Conservation (phyloP, 2,329 filamentous ascomycete species). For the Colletotrichum tamarilloi region DNA sequence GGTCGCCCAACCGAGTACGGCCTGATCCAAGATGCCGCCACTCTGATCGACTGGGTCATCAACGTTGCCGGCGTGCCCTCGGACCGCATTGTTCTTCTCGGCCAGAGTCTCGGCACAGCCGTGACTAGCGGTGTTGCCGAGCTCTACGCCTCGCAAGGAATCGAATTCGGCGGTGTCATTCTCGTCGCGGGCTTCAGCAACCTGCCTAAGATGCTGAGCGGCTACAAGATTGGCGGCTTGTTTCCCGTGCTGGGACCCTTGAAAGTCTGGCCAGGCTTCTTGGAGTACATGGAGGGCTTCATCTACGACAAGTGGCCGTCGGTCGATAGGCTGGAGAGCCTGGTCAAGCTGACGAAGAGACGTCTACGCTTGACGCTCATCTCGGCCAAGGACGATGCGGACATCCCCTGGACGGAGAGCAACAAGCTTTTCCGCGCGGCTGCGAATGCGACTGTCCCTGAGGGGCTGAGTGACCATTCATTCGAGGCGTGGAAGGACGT, state of each 20-base stretch:
- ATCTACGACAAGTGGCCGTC: slow-evolving; percentile 89
- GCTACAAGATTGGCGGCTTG: slow-evolving; percentile 82
- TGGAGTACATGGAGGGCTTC: slow-evolving; percentile 68
- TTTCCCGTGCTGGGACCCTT: slow-evolving; percentile 85
- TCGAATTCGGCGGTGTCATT: slow-evolving; percentile 82
- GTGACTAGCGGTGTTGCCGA: slow-evolving; percentile 81
- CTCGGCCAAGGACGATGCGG: slow-evolving; percentile 83
- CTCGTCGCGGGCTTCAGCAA: slow-evolving; percentile 84
- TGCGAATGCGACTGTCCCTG: slow-evolving; percentile 59
- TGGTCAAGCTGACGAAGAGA: slow-evolving; percentile 62
- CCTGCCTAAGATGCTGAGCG: slow-evolving; percentile 77
- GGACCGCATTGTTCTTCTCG: slow-evolving; percentile 80
- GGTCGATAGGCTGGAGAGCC: slow-evolving; percentile 69
- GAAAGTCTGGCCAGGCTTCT: slow-evolving; percentile 71
- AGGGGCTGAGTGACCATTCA: slow-evolving; percentile 47
- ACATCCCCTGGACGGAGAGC: slow-evolving; percentile 82
- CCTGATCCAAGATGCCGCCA: slow-evolving; percentile 81
- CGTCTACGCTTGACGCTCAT: slow-evolving; percentile 76
- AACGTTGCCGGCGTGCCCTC: slow-evolving; percentile 72
- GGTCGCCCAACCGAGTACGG: slow-evolving; percentile 85
- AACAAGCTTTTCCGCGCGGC: slow-evolving; percentile 72
- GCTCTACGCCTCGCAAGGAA: slow-evolving; percentile 68
- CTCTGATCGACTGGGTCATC: slow-evolving; percentile 79
- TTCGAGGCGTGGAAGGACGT: slow-evolving; percentile 59
- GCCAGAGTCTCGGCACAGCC: slow-evolving; percentile 90